Base-by-base conservation (phyloP, 805 yeast genomes). In the Saccharomycopsis guyanensis region DNA sequence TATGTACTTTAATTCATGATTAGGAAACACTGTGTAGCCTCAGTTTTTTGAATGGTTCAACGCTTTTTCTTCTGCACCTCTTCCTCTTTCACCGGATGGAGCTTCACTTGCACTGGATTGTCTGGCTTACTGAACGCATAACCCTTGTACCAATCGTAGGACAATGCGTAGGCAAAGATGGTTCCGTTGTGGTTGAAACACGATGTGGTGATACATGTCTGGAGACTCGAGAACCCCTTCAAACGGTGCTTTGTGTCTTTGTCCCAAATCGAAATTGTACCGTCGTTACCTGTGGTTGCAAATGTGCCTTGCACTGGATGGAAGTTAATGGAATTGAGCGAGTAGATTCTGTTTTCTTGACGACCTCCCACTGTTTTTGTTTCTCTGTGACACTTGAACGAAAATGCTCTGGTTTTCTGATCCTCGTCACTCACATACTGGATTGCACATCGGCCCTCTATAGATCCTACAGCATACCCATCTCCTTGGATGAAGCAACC, bases 141-240 rank as follows among this genome's bases (percentile, higher is more conserved):
- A n/a, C 94, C 95, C 60, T 88, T 88, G 49, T 87, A 76, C 98
- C 98, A 93, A 62, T 93, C 98, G 65, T 93, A 91, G 52, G 95
- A 80, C 51, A 86, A 61, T 1, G 97, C 96, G 59, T 93, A 87
- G 3, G 97, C 97, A 62, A 85, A 80, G 8, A 93, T 78, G 27
- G 78, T 63, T 44, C 98, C 98, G 41, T 71, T 79, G 53, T 86
- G 72, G 66, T 87, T 93, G 69, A 91, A 93, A 3, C 80, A 79
- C 1, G 88, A 74, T 33, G 83, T 79, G 0, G 95, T 73, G 45
- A 93, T 81, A 0, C 95, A 71, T 32, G 77, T 74, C 43, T 73
- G 75, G 13, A 82, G 69, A 7, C 76, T 65, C 3, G 95, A 87
- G 69, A 78, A 84, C 29, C 82, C 85, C 65, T 82, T 85, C 55